Evolutionary conservation across 306 rosid genomes (phyloP).

Genomic region (Glycine latifolia): DNA sequence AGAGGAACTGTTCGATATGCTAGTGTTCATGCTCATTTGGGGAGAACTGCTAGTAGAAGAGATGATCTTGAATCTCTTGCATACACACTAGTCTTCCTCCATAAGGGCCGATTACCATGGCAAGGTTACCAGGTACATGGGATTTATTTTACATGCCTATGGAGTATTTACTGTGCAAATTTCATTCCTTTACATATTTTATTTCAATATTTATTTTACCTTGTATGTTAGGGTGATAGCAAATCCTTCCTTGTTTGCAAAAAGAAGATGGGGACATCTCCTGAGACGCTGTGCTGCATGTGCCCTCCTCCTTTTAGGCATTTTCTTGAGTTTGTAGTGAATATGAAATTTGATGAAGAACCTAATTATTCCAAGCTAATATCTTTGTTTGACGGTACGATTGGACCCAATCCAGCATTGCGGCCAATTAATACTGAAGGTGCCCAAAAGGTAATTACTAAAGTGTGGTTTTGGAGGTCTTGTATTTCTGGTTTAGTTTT

Average conservation of each 20-base stretch:
- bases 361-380: conserved; percentile 88
- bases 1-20: conserved; percentile 99
- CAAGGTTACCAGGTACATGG: conserved; percentile 87
- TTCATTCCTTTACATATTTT: conserved; percentile 7
- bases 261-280: conserved; percentile 95
- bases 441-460: conserved; percentile 76
- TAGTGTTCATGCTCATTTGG: conserved; percentile 96
- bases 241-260: conserved; percentile 96
- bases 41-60: conserved; percentile 99
- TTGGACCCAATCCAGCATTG: conserved; percentile 87
- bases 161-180: conserved; percentile 21
- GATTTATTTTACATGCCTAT: conserved; percentile 27
- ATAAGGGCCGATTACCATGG: conserved; percentile 94
- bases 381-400: conserved; percentile 80
- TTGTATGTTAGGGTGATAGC: conserved; percentile 72
- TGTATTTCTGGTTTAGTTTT: neutral
- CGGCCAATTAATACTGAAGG: conserved; percentile 92
- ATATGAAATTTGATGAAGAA: conserved; percentile 97
- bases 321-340: conserved; percentile 91
- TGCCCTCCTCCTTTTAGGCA: conserved; percentile 87
- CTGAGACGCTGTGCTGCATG: conserved; percentile 92
- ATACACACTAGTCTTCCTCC: conserved; percentile 90
- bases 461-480: neutral
- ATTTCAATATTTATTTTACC: neutral
- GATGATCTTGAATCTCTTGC: conserved; percentile 99